phyloP scores from a whole-genome alignment of 2,329 filamentous ascomycete species.

The Fusarium papillatum region DNA sequence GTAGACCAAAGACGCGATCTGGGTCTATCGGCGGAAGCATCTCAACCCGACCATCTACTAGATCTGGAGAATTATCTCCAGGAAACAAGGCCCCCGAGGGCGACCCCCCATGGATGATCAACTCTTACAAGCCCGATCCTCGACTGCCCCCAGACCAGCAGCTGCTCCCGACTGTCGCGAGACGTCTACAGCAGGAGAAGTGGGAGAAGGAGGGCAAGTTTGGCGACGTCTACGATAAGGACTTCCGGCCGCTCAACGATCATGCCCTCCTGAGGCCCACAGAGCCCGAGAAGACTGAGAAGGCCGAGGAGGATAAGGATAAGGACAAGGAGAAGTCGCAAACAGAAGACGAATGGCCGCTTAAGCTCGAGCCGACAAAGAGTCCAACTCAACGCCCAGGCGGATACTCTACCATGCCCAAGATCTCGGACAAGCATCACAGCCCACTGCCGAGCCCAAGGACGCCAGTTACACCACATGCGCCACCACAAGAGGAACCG shows the following conservation, averaged over 20 bases:
- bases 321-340: slow-evolving; percentile 28
- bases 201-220: slow-evolving; percentile 95
- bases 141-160: slow-evolving; percentile 95
- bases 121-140: slow-evolving; percentile 96
- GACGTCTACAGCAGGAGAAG: slow-evolving; percentile 91
- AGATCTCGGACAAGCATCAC: slow-evolving; percentile 58
- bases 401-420: slow-evolving; percentile 75
- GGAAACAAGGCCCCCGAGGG: slow-evolving; percentile 83
- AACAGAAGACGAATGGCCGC: slow-evolving; percentile 68
- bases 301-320: slow-evolving; percentile 24
- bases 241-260: slow-evolving; percentile 87
- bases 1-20: slow-evolving; percentile 74
- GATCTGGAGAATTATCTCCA: slow-evolving; percentile 68
- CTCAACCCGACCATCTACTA: slow-evolving; percentile 71
- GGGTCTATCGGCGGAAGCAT: slow-evolving; percentile 62
- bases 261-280: slow-evolving; percentile 65
- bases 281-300: slow-evolving; percentile 49
- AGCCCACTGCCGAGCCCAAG: slow-evolving; percentile 60
- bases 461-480: slow-evolving; percentile 54
- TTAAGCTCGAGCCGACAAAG: slow-evolving; percentile 61
- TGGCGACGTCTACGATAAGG: slow-evolving; percentile 86
- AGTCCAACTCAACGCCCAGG: slow-evolving; percentile 60
- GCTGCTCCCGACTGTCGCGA: slow-evolving; percentile 93
- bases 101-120: slow-evolving; percentile 94
- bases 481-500: slow-evolving; percentile 38